Evolutionary conservation across 2,329 filamentous ascomycete genomes (phyloP).

Genomic region (Xylariales sp.): DNA sequence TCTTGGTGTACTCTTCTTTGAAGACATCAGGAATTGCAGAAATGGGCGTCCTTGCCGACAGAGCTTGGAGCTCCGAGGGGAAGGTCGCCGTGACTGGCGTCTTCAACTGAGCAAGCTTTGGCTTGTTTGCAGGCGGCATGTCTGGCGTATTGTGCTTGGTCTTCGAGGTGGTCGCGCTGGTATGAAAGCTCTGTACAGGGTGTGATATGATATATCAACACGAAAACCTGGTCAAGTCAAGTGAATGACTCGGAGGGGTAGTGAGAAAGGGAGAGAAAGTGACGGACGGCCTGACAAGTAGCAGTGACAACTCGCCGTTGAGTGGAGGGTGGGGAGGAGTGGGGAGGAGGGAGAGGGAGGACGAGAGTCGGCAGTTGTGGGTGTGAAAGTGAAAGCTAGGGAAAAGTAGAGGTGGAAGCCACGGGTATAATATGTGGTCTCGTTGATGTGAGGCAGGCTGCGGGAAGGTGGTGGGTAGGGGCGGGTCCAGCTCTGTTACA

Average conservation of each 20-base stretch:
- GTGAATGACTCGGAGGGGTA: conserved; percentile 35
- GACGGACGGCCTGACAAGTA: conserved; percentile 25
- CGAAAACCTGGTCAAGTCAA: conserved; percentile 36
- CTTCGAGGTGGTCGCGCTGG: conserved; percentile 8
- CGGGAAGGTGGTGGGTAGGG: conserved; percentile 2
- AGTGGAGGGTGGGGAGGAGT: conserved; percentile 27
- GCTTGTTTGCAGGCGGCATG: conserved; percentile 48
- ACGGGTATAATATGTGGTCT: conserved; percentile 28
- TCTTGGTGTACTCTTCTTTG: conserved; percentile 64
- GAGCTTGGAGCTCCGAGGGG: conserved; percentile 56
- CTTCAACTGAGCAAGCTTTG: conserved; percentile 58
- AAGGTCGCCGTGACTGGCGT: conserved; percentile 61
- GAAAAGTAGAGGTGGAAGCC: conserved; percentile 16
- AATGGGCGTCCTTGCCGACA: conserved; percentile 66
- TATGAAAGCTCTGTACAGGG: too few relatives aligned
- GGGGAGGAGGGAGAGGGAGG: conserved; percentile 13
- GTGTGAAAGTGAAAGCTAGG: too few relatives aligned
- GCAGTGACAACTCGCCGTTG: conserved; percentile 33
- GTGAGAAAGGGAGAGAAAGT: conserved; percentile 12
- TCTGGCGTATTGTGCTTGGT: conserved; percentile 20
- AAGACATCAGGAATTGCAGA: conserved; percentile 55
- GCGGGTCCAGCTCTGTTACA: conserved; percentile 11
- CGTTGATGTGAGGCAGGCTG: conserved; percentile 2
- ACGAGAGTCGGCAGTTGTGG: conserved; percentile 19
- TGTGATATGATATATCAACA: conserved; percentile 10